phyloP scores from a whole-genome alignment of 768 basidiomycete species.

The Leccinum uliginosum region DNA sequence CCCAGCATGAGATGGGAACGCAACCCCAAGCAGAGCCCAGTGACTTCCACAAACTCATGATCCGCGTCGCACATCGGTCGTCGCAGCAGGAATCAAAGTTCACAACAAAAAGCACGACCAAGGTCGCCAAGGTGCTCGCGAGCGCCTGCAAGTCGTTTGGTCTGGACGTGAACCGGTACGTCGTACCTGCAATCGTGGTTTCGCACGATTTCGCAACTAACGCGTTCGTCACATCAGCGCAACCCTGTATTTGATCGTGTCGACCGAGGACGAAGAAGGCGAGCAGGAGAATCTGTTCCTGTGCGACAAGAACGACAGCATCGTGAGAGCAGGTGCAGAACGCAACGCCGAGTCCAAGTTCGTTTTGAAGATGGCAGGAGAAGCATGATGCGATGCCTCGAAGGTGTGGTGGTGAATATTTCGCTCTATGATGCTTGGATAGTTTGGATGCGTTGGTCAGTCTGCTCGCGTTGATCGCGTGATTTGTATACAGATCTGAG shows the following conservation, averaged over 20 bases:
- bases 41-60: conserved; percentile 17
- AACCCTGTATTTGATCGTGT: conserved; percentile 23
- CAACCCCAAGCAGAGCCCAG: conserved; percentile 4
- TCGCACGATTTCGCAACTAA: neutral
- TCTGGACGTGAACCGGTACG: conserved; percentile 21
- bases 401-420: neutral
- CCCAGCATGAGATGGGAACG: neutral
- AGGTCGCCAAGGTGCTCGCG: conserved; percentile 25
- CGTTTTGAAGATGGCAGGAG: conserved; percentile 21
- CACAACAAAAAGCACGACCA: conserved; percentile 28
- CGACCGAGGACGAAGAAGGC: conserved; percentile 23
- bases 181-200: neutral
- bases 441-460: neutral
- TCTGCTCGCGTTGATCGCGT: neutral
- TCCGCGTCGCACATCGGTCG: conserved; percentile 30
- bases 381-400: conserved; percentile 12
- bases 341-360: conserved; percentile 19
- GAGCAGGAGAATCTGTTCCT: conserved; percentile 27
- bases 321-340: conserved; percentile 26
- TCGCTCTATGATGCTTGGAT: neutral
- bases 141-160: conserved; percentile 29
- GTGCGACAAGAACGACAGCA: conserved; percentile 26
- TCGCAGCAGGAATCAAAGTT: conserved; percentile 31
- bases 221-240: conserved; percentile 11
- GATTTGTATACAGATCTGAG: neutral